phyloP scores from a whole-genome alignment of 75 land plant genomes.

The Gnetum montanum region DNA sequence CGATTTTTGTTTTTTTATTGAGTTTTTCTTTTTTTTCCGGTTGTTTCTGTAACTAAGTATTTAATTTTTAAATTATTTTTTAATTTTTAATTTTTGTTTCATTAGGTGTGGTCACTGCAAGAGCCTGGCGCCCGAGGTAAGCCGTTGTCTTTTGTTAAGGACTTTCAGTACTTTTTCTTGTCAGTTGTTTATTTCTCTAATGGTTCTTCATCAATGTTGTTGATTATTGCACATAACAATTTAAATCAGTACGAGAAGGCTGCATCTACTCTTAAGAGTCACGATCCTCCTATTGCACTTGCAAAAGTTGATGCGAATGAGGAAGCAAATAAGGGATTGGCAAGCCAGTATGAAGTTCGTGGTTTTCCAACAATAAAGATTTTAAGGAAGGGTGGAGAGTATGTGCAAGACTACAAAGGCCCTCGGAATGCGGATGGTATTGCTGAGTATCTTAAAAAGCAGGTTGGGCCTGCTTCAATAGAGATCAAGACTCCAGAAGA shows the following conservation, averaged over 20 bases:
- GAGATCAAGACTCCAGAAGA: conserved; percentile 52
- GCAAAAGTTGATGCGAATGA: conserved; percentile 94
- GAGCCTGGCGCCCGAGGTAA: conserved; percentile 86
- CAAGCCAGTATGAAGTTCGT: conserved; percentile 40
- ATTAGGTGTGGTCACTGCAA: conserved; percentile 94
- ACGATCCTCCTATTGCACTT: conserved; percentile 68
- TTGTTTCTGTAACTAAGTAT: not conserved
- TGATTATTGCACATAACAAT: not conserved
- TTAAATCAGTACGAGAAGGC: conserved; percentile 83
- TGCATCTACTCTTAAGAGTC: conserved; percentile 46
- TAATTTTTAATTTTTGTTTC: conserved; percentile 1
- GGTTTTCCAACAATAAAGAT: conserved; percentile 92
- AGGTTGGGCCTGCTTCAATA: conserved; percentile 78
- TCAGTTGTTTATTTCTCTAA: not conserved
- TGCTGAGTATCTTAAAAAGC: conserved; percentile 73
- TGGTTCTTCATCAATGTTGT: not conserved
- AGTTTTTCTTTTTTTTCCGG: not conserved
- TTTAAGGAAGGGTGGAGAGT: conserved; percentile 51
- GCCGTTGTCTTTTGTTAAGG: not conserved
- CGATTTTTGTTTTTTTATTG: not conserved
- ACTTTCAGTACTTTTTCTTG: not conserved
- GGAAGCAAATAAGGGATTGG: conserved; percentile 60
- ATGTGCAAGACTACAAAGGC: conserved; percentile 71
- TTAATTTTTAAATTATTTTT: not conserved
- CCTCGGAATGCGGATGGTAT: conserved; percentile 91